Conservation (phyloP, 768 basidiomycete species). For the Pleurotus tuber-regium region DNA sequence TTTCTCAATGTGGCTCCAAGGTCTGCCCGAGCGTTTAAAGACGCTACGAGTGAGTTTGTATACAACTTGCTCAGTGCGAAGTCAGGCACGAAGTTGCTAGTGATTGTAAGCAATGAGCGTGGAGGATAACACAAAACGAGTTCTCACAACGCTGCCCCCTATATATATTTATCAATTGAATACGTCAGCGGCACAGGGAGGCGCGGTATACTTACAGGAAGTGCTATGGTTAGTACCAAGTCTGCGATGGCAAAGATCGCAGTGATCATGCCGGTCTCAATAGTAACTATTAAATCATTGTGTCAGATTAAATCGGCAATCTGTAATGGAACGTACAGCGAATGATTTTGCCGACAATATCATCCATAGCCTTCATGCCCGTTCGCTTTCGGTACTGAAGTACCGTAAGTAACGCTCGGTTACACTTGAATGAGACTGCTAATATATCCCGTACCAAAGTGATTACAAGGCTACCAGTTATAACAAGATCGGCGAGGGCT, state of each 20-base stretch:
- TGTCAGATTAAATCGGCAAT: background rate
- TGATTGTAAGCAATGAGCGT: background rate
- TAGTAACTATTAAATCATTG: constrained; percentile 12
- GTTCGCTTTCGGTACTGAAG: constrained; percentile 9
- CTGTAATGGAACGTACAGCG: background rate
- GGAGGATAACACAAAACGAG: too few species aligned
- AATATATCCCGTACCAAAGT: constrained; percentile 9
- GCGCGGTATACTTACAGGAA: constrained; percentile 4
- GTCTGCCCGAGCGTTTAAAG: constrained; percentile 10
- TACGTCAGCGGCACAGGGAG: background rate
- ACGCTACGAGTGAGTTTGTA: constrained; percentile 10
- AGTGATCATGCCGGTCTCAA: constrained; percentile 11
- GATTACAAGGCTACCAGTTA: constrained; percentile 5
- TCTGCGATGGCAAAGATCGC: constrained; percentile 7
- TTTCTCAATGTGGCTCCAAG: background rate
- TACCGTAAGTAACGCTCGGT: too few species aligned
- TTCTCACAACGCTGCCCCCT: too few species aligned
- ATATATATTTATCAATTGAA: too few species aligned
- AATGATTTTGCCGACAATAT: constrained; percentile 9
- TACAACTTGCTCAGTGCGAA: constrained; percentile 10
- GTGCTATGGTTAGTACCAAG: background rate
- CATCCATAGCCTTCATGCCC: constrained; percentile 5
- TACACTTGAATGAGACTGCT: too few species aligned
- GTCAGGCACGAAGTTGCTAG: constrained; percentile 11
- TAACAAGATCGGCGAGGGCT: constrained; percentile 5